Conservation (phyloP, 139 green algal species). For the Chlorella sorokiniana region DNA sequence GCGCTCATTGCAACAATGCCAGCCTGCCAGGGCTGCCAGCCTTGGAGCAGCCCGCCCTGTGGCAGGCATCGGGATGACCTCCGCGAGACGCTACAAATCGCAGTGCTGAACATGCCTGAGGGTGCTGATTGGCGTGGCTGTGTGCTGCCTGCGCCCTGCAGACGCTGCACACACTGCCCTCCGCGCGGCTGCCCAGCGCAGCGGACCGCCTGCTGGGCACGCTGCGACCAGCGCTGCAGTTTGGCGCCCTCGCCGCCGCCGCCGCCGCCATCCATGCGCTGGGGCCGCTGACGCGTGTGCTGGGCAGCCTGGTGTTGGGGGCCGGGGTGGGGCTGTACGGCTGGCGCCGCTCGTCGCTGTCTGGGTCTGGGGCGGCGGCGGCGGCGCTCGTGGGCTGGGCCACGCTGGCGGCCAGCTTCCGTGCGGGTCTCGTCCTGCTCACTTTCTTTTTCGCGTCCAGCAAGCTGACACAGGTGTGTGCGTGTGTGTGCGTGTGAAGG, state of each 20-base stretch:
- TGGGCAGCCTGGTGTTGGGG: conserved; percentile 31
- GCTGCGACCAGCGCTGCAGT: conserved; percentile 18
- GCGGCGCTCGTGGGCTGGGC: conserved; percentile 67
- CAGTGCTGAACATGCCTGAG: no score
- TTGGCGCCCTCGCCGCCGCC: conserved; percentile 7
- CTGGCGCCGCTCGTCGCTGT: conserved; percentile 26
- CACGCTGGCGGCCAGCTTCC: conserved; percentile 67
- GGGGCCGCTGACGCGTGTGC: background rate
- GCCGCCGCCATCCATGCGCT: conserved; percentile 31
- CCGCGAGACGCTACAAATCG: no score
- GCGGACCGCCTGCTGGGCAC: background rate
- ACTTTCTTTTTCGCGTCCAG: conserved; percentile 80
- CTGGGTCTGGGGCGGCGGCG: conserved; percentile 32
- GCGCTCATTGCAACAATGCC: no score
- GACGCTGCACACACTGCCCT: conserved; percentile 35
- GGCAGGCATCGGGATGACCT: no score
- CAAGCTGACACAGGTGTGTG: conserved; percentile 63
- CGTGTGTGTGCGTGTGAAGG: background rate
- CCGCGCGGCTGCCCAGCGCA: conserved; percentile 5
- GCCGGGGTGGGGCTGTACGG: conserved; percentile 15
- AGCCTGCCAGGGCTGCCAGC: no score
- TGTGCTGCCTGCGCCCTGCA: background rate
- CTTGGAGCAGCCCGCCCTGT: no score
- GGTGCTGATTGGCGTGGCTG: no score
- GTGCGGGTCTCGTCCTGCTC: conserved; percentile 75